Conservation (phyloP, 2,329 filamentous ascomycete species). For the Aspergillus nomiae region DNA sequence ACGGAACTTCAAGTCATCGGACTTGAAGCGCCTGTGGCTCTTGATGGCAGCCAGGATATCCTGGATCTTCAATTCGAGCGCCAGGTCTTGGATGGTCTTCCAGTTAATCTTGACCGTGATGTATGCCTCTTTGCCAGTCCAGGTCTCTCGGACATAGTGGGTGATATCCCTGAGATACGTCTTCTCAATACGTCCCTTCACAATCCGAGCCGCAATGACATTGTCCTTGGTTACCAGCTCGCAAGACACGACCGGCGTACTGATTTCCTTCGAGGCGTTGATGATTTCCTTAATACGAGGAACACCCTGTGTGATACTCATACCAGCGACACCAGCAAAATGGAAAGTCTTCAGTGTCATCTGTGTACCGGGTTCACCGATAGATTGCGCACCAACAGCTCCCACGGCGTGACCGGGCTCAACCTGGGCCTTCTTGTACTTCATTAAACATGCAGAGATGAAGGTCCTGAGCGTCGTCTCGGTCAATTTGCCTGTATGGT, state of each 20-base stretch:
- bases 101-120: conserved; percentile 82
- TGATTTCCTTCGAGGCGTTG: conserved; percentile 93
- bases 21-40: conserved; percentile 74
- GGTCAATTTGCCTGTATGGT: conserved; percentile 84
- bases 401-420: conserved; percentile 96
- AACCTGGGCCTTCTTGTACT: conserved; percentile 87
- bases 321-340: conserved; percentile 98
- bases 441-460: conserved; percentile 78
- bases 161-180: conserved; percentile 84
- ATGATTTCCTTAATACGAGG: conserved; percentile 99
- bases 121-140: conserved; percentile 74
- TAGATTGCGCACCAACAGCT: conserved; percentile 94
- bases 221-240: conserved; percentile 74
- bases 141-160: conserved; percentile 81
- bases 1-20: conserved; percentile 65
- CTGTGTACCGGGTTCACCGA: conserved; percentile 96
- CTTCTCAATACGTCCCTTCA: conserved; percentile 93
- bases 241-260: conserved; percentile 90
- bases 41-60: conserved; percentile 79
- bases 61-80: conserved; percentile 72
- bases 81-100: conserved; percentile 74
- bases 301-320: conserved; percentile 99
- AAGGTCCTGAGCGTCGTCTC: conserved; percentile 72
- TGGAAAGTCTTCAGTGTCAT: conserved; percentile 99
- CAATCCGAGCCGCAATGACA: conserved; percentile 80